Evolutionary conservation across 257 asterid genomes (phyloP).

Genomic region (Datura wrightii): DNA sequence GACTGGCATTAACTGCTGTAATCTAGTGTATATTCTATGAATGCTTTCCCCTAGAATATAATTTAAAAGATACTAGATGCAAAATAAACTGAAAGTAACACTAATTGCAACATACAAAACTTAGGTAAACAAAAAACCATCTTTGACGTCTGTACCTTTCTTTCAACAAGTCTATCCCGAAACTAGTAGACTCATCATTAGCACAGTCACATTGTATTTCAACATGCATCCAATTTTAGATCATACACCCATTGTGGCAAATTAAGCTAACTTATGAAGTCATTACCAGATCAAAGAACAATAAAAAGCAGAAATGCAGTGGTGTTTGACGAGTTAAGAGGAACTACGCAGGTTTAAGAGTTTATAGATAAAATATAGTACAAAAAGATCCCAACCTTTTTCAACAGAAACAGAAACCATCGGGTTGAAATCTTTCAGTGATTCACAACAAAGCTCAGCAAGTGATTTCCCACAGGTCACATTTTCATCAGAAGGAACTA

Average conservation of each 20-base stretch:
- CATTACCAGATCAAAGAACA: not conserved
- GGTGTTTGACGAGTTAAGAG: constrained; percentile 14
- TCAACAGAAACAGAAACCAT: constrained; percentile 93
- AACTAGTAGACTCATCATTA: not conserved
- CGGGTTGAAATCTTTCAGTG: constrained; percentile 92
- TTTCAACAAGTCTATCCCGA: not conserved
- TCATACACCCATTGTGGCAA: not conserved
- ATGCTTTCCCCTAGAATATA: not conserved
- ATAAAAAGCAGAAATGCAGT: not conserved
- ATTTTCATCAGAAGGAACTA: constrained; percentile 65
- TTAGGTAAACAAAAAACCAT: not conserved
- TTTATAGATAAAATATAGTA: not conserved
- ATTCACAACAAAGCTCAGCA: constrained; percentile 89
- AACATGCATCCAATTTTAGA: not conserved
- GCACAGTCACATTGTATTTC: not conserved
- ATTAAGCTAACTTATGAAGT: not conserved
- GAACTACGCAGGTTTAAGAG: not conserved
- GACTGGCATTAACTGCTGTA: not conserved
- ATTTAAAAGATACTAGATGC: not conserved
- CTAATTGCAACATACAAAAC: not conserved
- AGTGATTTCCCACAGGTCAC: constrained; percentile 63
- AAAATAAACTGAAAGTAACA: not conserved
- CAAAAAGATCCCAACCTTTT: constrained; percentile 54
- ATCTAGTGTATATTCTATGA: not conserved
- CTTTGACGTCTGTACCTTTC: not conserved